A percentile compares a stretch with the other conserved stretches of the same genome.
phyloP scores from a whole-genome alignment of 768 basidiomycete genomes.

The Sistotremastrum suecicum region DNA sequence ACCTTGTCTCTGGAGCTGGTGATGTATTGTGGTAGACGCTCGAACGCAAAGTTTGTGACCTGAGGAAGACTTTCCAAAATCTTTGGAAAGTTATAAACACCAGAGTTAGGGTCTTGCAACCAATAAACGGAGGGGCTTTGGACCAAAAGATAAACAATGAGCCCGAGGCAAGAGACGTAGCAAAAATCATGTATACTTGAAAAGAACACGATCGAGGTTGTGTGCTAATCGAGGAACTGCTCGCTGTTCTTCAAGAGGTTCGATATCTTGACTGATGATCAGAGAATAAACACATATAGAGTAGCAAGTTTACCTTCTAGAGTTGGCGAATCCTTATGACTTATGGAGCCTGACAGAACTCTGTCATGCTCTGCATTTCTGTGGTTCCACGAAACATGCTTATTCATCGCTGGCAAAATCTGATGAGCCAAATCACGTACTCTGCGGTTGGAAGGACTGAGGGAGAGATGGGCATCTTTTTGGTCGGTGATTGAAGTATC shows the following conservation, averaged over 20 bases:
- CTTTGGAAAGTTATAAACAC: constrained; percentile 73
- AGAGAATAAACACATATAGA: not conserved
- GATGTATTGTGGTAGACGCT: constrained; percentile 57
- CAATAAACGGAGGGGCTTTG: constrained; percentile 21
- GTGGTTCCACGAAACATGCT: no score
- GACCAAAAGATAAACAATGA: not conserved
- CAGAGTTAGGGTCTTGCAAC: constrained; percentile 74
- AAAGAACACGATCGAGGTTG: constrained; percentile 54
- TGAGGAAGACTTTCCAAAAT: constrained; percentile 60
- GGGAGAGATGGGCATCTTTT: no score
- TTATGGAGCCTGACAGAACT: no score
- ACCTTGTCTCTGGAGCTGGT: constrained; percentile 69
- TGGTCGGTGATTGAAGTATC: no score
- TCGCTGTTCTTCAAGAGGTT: constrained; percentile 27
- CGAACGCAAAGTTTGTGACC: constrained; percentile 75
- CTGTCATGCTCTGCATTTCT: no score
- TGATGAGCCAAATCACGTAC: no score
- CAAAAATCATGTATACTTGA: constrained; percentile 39
- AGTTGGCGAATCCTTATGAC: not conserved
- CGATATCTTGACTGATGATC: constrained; percentile 23
- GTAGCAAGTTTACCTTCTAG: constrained; percentile 1
- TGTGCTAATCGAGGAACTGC: constrained; percentile 53
- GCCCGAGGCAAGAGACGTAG: not conserved
- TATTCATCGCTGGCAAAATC: no score
- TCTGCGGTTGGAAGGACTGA: no score